Evolutionary conservation across 1,139 yeast species (phyloP), one percentile per base, ranked within the genome.

Genomic region (Debaryomyces udenii): DNA sequence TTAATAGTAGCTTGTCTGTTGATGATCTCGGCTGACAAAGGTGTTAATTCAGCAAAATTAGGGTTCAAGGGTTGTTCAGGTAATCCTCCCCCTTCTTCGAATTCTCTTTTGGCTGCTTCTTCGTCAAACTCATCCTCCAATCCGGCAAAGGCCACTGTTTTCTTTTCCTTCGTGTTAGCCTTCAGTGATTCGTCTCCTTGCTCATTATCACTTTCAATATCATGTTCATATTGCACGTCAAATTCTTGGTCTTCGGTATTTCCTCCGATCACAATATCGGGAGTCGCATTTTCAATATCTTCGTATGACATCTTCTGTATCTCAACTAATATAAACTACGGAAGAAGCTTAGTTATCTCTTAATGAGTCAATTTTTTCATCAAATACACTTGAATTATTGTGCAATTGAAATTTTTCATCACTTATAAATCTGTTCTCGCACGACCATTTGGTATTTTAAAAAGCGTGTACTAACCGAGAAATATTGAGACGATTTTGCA

Each of bases 1-100:
- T 94, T 94, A 61, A 94, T 90, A 41, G 99, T 94, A 45, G 99
- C 99, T 74, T 94, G 99, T 77, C 99, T 87, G 66, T 89, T 90
- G 69, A 93, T 93, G 62, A 93, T 93, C 59, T 90, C 98, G 40
- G 96, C 94, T 10, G 96, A 85, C 51, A 88, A 75, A 35, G 98
- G 97, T 35, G 93, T 86, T 66, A 91, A 72, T 53, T 72, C 64
- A 36, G 82, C 52, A 56, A 90, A 86, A 60, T 91, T 96, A 41
- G 96, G 95, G 64, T 88, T 75, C 35, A 78, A 85, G 45, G 97
- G 96, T 68, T 93, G 99, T 62, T 87, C 96, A 42, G 99, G 99
- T 46, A 93, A 78, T 42, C 99, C 98, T 42, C 98, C 98, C 60
- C 98, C 98, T 69, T 90, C 98, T 74, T 87, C 96, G 54, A 91